phyloP scores from a whole-genome alignment of 2,329 filamentous ascomycete species.

The Beauveria asiatica region DNA sequence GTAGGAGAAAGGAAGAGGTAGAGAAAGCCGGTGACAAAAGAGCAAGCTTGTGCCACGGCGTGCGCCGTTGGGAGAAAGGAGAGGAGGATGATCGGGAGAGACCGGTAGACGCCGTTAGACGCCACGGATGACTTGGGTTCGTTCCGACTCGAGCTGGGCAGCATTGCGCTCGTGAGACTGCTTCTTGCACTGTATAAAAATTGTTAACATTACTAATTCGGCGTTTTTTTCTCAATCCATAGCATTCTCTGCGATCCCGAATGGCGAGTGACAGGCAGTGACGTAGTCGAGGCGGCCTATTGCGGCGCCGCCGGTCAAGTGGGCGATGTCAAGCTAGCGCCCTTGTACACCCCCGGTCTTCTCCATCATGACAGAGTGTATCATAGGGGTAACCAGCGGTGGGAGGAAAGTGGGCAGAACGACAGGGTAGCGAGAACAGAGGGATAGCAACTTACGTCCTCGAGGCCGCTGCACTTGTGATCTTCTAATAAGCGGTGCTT shows the following conservation, averaged over 20 bases:
- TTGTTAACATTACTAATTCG: conserved; percentile 7
- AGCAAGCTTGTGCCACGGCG: background rate
- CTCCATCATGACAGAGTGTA: background rate
- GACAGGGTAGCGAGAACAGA: background rate
- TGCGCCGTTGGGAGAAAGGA: background rate
- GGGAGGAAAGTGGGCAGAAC: background rate
- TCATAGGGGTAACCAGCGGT: background rate
- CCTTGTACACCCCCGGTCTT: background rate
- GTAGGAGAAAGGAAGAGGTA: background rate
- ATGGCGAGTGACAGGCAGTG: conserved; percentile 9
- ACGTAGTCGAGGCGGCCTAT: conserved; percentile 3
- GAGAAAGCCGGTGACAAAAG: too few species aligned
- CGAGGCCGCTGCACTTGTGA: conserved; percentile 85
- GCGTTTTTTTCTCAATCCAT: background rate
- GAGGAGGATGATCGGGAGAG: too few species aligned
- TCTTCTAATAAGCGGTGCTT: conserved; percentile 91
- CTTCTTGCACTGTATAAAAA: conserved; percentile 68
- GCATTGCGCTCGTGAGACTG: conserved; percentile 92
- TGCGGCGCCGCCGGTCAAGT: background rate
- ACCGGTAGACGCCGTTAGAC: conserved; percentile 43
- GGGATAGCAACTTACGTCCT: conserved; percentile 55
- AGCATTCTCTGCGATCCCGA: background rate
- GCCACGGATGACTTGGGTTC: conserved; percentile 89
- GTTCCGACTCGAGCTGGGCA: conserved; percentile 82
- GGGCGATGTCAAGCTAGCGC: conserved; percentile 6